Evolutionary conservation across 2,329 filamentous ascomycete genomes (phyloP), one percentile per base, ranked within the genome.

Genomic region (Colletotrichum eremochloae): DNA sequence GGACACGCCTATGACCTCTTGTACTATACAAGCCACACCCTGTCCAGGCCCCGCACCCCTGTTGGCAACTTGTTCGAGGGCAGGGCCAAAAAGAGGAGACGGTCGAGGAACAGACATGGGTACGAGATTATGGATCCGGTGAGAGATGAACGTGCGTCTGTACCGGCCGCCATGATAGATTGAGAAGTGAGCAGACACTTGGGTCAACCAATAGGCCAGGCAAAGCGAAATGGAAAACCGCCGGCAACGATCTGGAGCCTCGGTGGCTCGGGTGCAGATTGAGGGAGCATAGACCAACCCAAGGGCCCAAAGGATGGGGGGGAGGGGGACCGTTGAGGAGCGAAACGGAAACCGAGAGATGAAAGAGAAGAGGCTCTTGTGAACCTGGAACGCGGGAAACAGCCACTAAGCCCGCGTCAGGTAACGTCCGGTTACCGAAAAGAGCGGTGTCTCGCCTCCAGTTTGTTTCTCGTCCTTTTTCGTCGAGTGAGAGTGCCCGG

Each of bases 121-220:
- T 68, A 53, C 69, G 53, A 72, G 65, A 72, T 72, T 72, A 72
- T 72, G 69, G 69, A 72, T 72, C 69, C 69, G 69, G 69, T 69
- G 69, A 72, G 69, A 72, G 60, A 72, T 66, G 69, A 72, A 69
- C 65, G 65, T 72, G 69, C 65, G 69, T 72, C 65, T 72, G 58
- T 55, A 72, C 66, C 69, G 65, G 69, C 60, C 64, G 65, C 46
- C 58, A 38, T 72, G 66, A 68, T 72, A 56, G 65, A 72, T 68
- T 68, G 60, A 64, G 65, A 72, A 72, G 69, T 68, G 69, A 72
- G 58, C 69, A 71, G 65, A 64, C 68, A 71, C 64, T 36, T 24
- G 68, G 24, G 55, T 64, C 63, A 50, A 58, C 57, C 60, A 69
- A 63, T 68, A 53, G 36, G 40, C 56, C 50, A 67, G 56, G 44